Evolutionary conservation across 192 early-diverging fungal species (phyloP), one percentile per base, ranked within the genome.

Genomic region (Kappamyces sp.): DNA sequence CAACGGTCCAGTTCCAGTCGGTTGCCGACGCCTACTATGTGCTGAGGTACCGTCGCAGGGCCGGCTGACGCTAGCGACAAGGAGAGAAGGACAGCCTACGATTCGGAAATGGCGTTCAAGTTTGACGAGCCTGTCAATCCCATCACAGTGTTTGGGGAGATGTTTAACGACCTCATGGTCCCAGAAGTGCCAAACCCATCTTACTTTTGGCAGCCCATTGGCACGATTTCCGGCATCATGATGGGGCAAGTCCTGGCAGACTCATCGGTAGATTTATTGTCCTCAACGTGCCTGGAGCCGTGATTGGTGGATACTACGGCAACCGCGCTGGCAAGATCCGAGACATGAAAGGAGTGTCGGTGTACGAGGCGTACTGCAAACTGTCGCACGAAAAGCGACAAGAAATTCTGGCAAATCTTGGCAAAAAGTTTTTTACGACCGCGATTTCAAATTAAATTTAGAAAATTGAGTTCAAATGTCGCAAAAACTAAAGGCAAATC

Each of bases 11-110:
- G 35, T 91, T 89, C 65, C 87, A 90, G 60, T 66, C 78, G 36
- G 66, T 91, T 2, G 87, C 89, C 43, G 84, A 88, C 60, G 88
- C 89, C 2, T 89, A 90, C 72, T 88, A 84, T 65, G 84, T 84
- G 5, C 72, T 91, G 1, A 83, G 86, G 69, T 70, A 50, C 2
- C 22, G 34, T 43, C 38, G 49, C 14, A 1, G 7, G 47, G 11
- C 15, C 15, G 37, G 14, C 49, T 65, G 22, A 52, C 6, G 30
- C 3, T 46, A 64, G 66, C 58, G 74, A 76, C 61, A 61, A 64
- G 38, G 66, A 73, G n/a, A 54, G 70, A 3, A 45, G 70, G 9
- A 47, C 11, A 6, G 48, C 47, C 0, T 76, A 73, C 62, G 70
- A 76, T 61, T 47, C 53, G 2, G 52, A 65, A 6, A 51, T 54